Evolutionary conservation across 352 stramenopile species (phyloP), one percentile per base, ranked within the genome.

Genomic region (Pythium chondricola): DNA sequence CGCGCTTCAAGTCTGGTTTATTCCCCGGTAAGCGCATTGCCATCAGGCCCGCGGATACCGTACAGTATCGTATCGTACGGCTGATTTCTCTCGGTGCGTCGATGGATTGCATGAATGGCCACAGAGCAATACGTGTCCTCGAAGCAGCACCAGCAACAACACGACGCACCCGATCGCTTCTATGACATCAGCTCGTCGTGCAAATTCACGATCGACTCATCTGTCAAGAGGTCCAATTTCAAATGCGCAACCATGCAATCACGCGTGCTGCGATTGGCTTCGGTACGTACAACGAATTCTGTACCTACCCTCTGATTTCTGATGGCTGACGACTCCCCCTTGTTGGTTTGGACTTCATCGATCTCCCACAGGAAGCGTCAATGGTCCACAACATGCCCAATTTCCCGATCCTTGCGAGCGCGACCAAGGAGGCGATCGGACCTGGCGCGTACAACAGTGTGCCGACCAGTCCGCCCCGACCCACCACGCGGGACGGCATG

Each of bases 371-470:
- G 76, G 74, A 83, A 63, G 64, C 74, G 2, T 61, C 72, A 2
- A 85, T 86, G 74, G 72, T 86, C 1, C 72, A 88, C 63, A 86
- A 88, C 52, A 86, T 71, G 43, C 74, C 74, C 0, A 75, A 78
- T 44, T 66, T 83, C 10, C 74, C 70, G 14, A 88, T 84, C 33
- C 45, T 88, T 16, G 50, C 60, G 6, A 85, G 72, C 25, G 35
- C 71, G 0, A 86, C 72, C 6, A 61, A 73, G 16, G 63, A 78
- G 43, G 64, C 58, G 0, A 61, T 88, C 2, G 74, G 77, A 1
- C 74, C 77, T 1, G 74, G 71, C 18, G 45, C 71, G 4, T 85
- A 85, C 55, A 81, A 61, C 55, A 27, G 48, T 11, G 21, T 21
- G n/a, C 39, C 25, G 22, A 39, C 33, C 7, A 59, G 40, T 22